Conservation (phyloP, 148 eudicot species). For the Diospyros lotus region DNA sequence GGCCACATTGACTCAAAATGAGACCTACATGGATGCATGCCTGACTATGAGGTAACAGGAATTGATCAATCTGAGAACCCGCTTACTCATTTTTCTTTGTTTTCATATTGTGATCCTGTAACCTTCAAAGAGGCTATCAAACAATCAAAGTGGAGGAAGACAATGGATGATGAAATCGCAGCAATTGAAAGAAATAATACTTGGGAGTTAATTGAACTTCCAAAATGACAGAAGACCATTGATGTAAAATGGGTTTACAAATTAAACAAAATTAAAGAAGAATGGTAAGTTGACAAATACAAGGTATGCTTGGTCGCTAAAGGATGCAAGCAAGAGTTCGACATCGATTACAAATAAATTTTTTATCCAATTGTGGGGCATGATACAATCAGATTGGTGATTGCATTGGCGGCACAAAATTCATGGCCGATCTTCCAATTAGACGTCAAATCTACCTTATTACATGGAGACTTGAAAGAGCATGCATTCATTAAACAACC, state of each 20-base stretch:
- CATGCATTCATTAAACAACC: background rate
- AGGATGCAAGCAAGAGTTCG: too few relatives aligned
- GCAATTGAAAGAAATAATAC: background rate
- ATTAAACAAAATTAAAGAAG: background rate
- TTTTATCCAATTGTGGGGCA: too few relatives aligned
- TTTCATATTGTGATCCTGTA: background rate
- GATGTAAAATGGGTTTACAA: slow-evolving; percentile 1
- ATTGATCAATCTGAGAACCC: background rate
- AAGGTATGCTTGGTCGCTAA: background rate
- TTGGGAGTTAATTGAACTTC: slow-evolving; percentile 4
- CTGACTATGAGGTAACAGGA: background rate
- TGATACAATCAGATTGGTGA: too few relatives aligned
- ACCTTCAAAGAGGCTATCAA: background rate
- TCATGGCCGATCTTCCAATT: background rate
- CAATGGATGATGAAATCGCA: background rate
- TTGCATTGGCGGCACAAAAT: background rate
- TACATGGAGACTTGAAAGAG: background rate
- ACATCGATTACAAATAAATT: too few relatives aligned
- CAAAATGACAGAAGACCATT: background rate
- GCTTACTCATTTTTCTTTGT: background rate
- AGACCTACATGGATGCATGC: background rate
- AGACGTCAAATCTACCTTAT: background rate
- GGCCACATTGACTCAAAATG: too few relatives aligned
- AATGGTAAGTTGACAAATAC: background rate
- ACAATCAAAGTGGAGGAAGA: background rate